Evolutionary conservation across 1,284 basidiomycete species (phyloP), one percentile per base, ranked within the genome.

Genomic region (Apiotrichum laibachii): DNA sequence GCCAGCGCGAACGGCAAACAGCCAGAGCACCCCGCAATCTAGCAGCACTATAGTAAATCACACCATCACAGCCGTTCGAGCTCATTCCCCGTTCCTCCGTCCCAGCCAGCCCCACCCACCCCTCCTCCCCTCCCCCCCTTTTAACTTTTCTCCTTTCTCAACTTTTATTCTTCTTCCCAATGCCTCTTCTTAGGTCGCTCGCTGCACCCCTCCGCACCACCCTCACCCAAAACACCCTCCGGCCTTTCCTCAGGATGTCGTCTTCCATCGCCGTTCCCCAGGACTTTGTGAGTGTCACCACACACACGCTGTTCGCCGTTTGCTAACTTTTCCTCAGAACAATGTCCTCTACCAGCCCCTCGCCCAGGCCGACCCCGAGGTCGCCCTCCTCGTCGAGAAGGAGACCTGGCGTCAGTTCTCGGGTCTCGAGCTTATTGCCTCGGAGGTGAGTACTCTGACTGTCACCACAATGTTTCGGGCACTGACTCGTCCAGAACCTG

Each of bases 321-420:
- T 11, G 46, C 57, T 50, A 18, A 48, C 56, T 46, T 19, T 19
- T 13, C 7, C 21, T 22, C 63, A 96, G 92, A 98, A 98, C 87
- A 89, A 89, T 80, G 82, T 85, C 61, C 85, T 99, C 68, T 98
- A 98, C 82, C 81, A 85, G 63, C 84, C 92, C 68, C 84, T 98
- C 61, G 83, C 88, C 34, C 87, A 97, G 84, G 85, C 87, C 72
- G 94, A 98, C 81, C 94, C 94, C 62, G 91, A 90, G 80, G 87
- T 99, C 71, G 86, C 93, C 80, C 89, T 92, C 79, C 90, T 99
- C 83, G 92, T 99, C 81, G 93, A 99, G 83, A 92, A 96, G 84
- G 95, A 99, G 85, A 95, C 92, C 80, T 97, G 92, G 92, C 83
- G 93, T 72, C 95, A 98, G 83, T 97, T 90, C 81, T 91, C 91